A percentile compares a stretch with the other conserved stretches of the same genome.
phyloP scores from a whole-genome alignment of 148 eudicot species.

The Fagopyrum esculentum region DNA sequence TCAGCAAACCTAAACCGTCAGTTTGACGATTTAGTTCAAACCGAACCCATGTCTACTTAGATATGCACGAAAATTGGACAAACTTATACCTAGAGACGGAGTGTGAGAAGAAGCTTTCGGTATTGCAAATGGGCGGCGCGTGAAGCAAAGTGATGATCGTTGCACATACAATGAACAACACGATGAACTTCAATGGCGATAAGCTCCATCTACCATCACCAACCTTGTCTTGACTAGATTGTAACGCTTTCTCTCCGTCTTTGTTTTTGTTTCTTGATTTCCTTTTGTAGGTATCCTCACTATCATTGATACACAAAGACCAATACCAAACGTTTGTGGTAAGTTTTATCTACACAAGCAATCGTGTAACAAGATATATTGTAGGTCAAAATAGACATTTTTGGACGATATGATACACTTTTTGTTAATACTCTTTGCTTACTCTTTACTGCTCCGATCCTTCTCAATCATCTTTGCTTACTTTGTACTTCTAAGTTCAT shows the following conservation, averaged over 20 bases:
- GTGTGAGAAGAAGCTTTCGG: slow-evolving; percentile 21
- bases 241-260: slow-evolving; percentile 15
- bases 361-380: not conserved
- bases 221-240: slow-evolving; percentile 27
- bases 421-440: slow-evolving; percentile 6
- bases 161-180: slow-evolving; percentile 28
- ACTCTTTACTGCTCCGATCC: not conserved
- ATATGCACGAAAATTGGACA: not conserved
- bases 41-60: no score
- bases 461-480: slow-evolving; percentile 3
- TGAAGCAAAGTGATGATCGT: slow-evolving; percentile 31
- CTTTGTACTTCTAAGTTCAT: slow-evolving; percentile 5
- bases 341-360: slow-evolving; percentile 1
- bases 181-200: slow-evolving; percentile 36
- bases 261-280: slow-evolving; percentile 43
- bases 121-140: slow-evolving; percentile 31
- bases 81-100: slow-evolving; percentile 34
- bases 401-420: not conserved
- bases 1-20: no score
- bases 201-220: slow-evolving; percentile 36
- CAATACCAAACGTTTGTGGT: no score
- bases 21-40: no score
- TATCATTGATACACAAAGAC: slow-evolving; percentile 16
- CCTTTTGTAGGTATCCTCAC: slow-evolving; percentile 62
- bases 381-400: no score